A percentile compares a stretch with the other conserved stretches of the same genome.
phyloP scores from a whole-genome alignment of 306 rosid species.

The Cucumis cinereus region DNA sequence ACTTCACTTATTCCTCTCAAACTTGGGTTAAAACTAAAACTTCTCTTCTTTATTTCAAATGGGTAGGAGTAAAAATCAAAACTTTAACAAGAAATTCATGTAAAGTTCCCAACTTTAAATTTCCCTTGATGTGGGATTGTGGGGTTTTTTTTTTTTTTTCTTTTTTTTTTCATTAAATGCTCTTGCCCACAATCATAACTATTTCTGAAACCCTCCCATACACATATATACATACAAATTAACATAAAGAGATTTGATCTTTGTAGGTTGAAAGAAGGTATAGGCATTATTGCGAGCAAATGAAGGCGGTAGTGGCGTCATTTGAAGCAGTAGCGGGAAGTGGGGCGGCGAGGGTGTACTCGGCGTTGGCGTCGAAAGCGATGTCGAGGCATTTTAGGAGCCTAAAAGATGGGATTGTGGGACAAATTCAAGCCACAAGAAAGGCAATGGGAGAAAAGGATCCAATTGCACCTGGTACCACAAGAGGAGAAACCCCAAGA shows the following conservation, averaged over 20 bases:
- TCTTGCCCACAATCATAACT: slow-evolving; percentile 5
- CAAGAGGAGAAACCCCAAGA: slow-evolving; percentile 77
- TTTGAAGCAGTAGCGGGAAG: slow-evolving; percentile 73
- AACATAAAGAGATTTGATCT: neutral
- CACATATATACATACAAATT: neutral
- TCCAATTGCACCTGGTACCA: slow-evolving; percentile 57
- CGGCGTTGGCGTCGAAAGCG: slow-evolving; percentile 73
- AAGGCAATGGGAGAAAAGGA: slow-evolving; percentile 83
- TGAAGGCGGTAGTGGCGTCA: slow-evolving; percentile 69
- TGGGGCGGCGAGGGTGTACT: slow-evolving; percentile 71
- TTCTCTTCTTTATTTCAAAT: neutral
- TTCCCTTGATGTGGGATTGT: slow-evolving; percentile 1
- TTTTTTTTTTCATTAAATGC: slow-evolving; percentile 40
- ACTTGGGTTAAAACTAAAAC: no score
- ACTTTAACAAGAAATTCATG: neutral
- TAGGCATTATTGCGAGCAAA: slow-evolving; percentile 75
- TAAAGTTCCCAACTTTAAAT: slow-evolving; percentile 12
- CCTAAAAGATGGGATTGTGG: slow-evolving; percentile 66
- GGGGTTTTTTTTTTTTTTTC: slow-evolving; percentile 14
- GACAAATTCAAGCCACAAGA: slow-evolving; percentile 44
- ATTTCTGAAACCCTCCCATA: neutral
- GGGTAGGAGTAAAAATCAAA: neutral
- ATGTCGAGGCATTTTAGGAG: slow-evolving; percentile 81
- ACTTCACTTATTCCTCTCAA: neutral
- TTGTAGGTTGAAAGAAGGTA: slow-evolving; percentile 78